Evolutionary conservation across 1,284 basidiomycete genomes (phyloP), one percentile per base, ranked within the genome.

Genomic region (Ceratobasidium theobromae): DNA sequence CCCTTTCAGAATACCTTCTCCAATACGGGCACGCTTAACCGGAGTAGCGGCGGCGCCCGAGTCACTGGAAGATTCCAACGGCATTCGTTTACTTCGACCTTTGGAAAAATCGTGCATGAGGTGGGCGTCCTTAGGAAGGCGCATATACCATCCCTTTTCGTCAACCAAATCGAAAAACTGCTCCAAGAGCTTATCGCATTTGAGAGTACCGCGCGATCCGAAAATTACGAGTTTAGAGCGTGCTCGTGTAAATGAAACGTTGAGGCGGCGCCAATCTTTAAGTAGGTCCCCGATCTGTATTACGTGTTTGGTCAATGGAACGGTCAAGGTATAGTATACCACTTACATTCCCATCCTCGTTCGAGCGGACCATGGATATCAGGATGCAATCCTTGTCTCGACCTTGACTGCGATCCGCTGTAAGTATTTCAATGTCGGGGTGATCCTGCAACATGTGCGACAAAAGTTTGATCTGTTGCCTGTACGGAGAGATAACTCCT

Each of bases 311-410:
- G 27, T 14, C 48, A 68, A 45, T 8, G 12, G 38, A 21, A 33
- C 38, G 66, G 62, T 32, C 2, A 27, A 75, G 5, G 12, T 46
- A 32, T 12, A 64, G 38, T 11, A 60, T 51, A 38, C 43, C 43
- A 74, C 87, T 73, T 72, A 93, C 92, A 75, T 55, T 84, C 4
- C 86, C 86, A 0, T 78, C 76, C 53, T 87, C 84, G 72, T 98
- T 97, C 1, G 91, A 93, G 54, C 94, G 82, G 4, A 98, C 95
- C 78, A 98, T 86, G 8, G 92, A 95, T 65, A 99, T 89, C 70
- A 99, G 81, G 68, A 99, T 88, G 72, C 91, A 94, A 53, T 95
- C 92, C 76, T 99, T 99, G 78, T 99, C 97, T 49, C 97, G 81
- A 0, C 97, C 97, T 77, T 99, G 96, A 75, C 91, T 93, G 65